Conservation (phyloP, 2,329 filamentous ascomycete genomes). For the Sporothrix sp. region DNA sequence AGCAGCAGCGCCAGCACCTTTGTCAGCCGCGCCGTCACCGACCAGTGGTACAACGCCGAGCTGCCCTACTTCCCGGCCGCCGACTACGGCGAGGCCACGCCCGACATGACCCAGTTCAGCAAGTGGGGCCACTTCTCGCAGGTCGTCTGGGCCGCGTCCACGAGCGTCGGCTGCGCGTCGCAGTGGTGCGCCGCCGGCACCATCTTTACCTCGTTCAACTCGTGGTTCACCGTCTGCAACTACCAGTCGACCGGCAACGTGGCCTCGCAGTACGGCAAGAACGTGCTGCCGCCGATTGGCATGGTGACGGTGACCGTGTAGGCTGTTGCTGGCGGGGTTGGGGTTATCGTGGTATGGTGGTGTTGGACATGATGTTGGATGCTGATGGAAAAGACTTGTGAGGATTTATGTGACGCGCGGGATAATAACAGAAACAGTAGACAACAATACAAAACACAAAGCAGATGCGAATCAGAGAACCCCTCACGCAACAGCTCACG, state of each 20-base stretch:
- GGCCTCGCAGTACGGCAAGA: slow-evolving; percentile 38
- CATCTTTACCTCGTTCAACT: slow-evolving; percentile 37
- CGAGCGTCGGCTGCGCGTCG: slow-evolving; percentile 54
- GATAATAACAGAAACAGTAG: too few relatives aligned
- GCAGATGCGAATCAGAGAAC: neutral
- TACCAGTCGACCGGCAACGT: slow-evolving; percentile 57
- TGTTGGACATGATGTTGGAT: too few relatives aligned
- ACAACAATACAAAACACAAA: neutral
- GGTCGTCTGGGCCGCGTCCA: slow-evolving; percentile 59
- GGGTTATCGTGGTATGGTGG: neutral
- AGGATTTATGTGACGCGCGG: neutral
- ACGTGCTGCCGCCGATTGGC: slow-evolving; percentile 37
- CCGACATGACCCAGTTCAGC: slow-evolving; percentile 53
- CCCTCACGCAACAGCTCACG: neutral
- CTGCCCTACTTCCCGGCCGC: slow-evolving; percentile 42
- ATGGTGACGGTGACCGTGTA: slow-evolving; percentile 22
- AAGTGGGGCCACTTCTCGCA: slow-evolving; percentile 67
- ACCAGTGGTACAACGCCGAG: slow-evolving; percentile 86
- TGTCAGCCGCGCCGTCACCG: slow-evolving; percentile 59
- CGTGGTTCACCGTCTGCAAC: slow-evolving; percentile 84
- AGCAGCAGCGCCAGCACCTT: slow-evolving; percentile 42
- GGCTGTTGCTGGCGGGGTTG: neutral
- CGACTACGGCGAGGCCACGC: slow-evolving; percentile 50
- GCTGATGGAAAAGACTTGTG: too few relatives aligned
- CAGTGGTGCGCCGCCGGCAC: slow-evolving; percentile 43